phyloP scores from a whole-genome alignment of 495 filamentous ascomycete species.

The Xylaria flabelliformis region DNA sequence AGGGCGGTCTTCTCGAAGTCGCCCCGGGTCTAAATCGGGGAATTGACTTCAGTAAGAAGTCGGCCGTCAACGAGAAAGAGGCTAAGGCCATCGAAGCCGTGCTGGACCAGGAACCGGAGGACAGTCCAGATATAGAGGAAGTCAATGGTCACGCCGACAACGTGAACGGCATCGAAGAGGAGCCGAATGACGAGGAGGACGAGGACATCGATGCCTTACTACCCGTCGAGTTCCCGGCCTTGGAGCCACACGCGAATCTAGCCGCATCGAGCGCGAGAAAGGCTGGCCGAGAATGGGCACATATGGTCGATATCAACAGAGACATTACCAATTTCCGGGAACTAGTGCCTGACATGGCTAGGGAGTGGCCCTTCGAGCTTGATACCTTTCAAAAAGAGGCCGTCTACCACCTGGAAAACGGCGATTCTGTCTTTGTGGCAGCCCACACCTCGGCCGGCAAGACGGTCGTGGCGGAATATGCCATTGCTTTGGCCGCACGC shows the following conservation, averaged over 20 bases:
- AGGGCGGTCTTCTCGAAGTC: constrained; percentile 79
- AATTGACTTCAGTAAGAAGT: constrained; percentile 71
- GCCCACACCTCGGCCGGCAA: constrained; percentile 98
- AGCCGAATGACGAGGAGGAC: constrained; percentile 56
- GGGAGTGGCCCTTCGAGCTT: constrained; percentile 94
- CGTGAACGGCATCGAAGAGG: constrained; percentile 44
- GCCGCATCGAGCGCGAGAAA: constrained; percentile 72
- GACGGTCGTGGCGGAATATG: constrained; percentile 97
- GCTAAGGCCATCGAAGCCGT: constrained; percentile 76
- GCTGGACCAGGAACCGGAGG: constrained; percentile 70
- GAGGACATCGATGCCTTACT: constrained; percentile 92
- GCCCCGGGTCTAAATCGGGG: constrained; percentile 86
- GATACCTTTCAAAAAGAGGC: constrained; percentile 99
- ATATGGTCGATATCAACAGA: constrained; percentile 93
- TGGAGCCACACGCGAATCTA: constrained; percentile 84
- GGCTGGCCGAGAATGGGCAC: constrained; percentile 89
- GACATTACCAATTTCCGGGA: constrained; percentile 91
- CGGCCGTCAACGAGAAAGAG: constrained; percentile 57
- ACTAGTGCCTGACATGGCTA: constrained; percentile 93
- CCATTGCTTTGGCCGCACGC: constrained; percentile 90
- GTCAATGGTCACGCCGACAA: constrained; percentile 49
- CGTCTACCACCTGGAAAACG: constrained; percentile 94
- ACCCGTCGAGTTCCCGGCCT: constrained; percentile 89
- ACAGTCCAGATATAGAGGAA: constrained; percentile 47
- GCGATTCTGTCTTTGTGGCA: constrained; percentile 98